Conservation (phyloP, 495 filamentous ascomycete genomes). For the Aspergillus diversus region DNA sequence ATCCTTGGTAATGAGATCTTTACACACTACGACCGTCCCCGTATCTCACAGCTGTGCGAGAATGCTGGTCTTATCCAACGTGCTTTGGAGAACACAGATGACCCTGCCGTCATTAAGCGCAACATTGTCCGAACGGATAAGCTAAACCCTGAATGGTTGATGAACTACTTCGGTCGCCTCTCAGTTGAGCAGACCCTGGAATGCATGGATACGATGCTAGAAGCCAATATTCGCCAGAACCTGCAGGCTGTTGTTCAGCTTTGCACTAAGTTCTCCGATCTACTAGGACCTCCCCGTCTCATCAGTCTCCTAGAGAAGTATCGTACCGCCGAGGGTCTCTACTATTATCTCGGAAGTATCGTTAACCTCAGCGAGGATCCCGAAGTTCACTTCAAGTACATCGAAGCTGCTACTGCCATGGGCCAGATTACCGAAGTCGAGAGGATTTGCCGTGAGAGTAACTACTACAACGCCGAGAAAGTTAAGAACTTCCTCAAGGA, state of each 20-base stretch:
- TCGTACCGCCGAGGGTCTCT: constrained; percentile 93
- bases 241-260: constrained; percentile 92
- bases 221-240: constrained; percentile 94
- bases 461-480: constrained; percentile 92
- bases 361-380: constrained; percentile 95
- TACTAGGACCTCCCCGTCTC: constrained; percentile 84
- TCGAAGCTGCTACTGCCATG: constrained; percentile 93
- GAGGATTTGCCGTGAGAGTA: constrained; percentile 94
- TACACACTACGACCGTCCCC: constrained; percentile 87
- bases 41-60: constrained; percentile 89
- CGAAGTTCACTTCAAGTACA: constrained; percentile 99
- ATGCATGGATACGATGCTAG: constrained; percentile 94
- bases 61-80: constrained; percentile 83
- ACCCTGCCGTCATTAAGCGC: constrained; percentile 86
- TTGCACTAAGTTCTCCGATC: constrained; percentile 96
- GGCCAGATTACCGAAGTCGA: constrained; percentile 93
- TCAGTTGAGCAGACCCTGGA: constrained; percentile 94
- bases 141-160: constrained; percentile 85
- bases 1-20: constrained; percentile 98
- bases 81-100: constrained; percentile 93
- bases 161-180: constrained; percentile 88
- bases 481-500: constrained; percentile 99
- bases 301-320: constrained; percentile 97
- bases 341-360: constrained; percentile 96
- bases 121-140: constrained; percentile 80